phyloP scores from a whole-genome alignment of 1,284 basidiomycete species.

The Hypsizygus ulmarius region DNA sequence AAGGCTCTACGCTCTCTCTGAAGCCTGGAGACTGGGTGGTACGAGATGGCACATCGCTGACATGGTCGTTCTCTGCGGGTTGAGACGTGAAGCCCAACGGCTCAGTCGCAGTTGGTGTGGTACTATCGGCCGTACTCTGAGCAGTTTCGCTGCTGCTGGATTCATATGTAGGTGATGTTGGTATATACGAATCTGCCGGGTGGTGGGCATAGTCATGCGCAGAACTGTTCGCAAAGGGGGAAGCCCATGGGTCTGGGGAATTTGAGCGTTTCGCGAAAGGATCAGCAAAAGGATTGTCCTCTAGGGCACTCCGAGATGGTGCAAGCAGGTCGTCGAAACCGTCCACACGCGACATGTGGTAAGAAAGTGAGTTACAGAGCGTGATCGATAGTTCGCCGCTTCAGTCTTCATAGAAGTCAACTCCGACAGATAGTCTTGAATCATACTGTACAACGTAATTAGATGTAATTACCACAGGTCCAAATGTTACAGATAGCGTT shows the following conservation, averaged over 20 bases:
- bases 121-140: not conserved
- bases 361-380: not conserved
- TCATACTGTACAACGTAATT: too few relatives aligned
- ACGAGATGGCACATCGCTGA: slow-evolving; percentile 31
- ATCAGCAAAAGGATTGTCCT: slow-evolving; percentile 76
- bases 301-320: slow-evolving; percentile 58
- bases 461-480: too few relatives aligned
- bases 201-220: slow-evolving; percentile 15
- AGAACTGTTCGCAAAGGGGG: slow-evolving; percentile 36
- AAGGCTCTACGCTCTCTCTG: slow-evolving; percentile 40
- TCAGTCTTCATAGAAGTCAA: not conserved
- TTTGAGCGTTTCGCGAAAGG: slow-evolving; percentile 65
- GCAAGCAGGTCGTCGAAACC: slow-evolving; percentile 75
- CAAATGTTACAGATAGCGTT: not conserved
- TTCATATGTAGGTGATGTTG: slow-evolving; percentile 9
- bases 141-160: slow-evolving; percentile 2
- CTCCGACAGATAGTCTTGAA: too few relatives aligned
- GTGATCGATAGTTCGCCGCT: not conserved
- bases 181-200: slow-evolving; percentile 10
- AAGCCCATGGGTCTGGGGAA: slow-evolving; percentile 78
- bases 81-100: slow-evolving; percentile 24
- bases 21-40: slow-evolving; percentile 39
- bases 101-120: too few relatives aligned
- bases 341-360: slow-evolving; percentile 42
- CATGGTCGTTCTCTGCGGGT: slow-evolving; percentile 37